phyloP scores from a whole-genome alignment of 495 filamentous ascomycete species.

The Clohesyomyces aquaticus region DNA sequence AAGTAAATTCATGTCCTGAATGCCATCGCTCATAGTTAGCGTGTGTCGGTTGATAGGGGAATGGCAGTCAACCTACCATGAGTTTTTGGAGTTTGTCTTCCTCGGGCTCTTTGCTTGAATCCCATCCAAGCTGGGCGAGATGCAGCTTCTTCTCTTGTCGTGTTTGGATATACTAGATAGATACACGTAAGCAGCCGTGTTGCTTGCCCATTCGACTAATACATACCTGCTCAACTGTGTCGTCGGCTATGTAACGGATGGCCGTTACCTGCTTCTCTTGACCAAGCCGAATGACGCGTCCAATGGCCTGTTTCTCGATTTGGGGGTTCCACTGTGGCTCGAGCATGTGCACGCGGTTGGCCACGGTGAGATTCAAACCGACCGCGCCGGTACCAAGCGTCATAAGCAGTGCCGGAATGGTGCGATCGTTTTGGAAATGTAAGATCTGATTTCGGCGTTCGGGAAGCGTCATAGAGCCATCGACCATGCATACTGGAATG shows the following conservation, averaged over 20 bases:
- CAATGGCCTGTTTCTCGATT: conserved; percentile 58
- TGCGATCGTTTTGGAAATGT: conserved; percentile 17
- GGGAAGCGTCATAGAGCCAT: conserved; percentile 8
- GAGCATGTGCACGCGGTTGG: conserved; percentile 54
- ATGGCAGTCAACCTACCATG: background rate
- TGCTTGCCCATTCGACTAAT: conserved; percentile 28
- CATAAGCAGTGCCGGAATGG: conserved; percentile 52
- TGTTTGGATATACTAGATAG: conserved; percentile 6
- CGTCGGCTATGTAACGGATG: conserved; percentile 51
- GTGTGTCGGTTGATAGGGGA: background rate
- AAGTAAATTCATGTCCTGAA: background rate
- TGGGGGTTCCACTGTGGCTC: conserved; percentile 63
- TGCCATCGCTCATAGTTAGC: background rate
- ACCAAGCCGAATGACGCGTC: conserved; percentile 53
- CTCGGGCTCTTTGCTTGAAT: background rate
- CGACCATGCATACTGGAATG: conserved; percentile 1
- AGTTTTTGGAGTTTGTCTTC: background rate
- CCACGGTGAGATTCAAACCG: conserved; percentile 57
- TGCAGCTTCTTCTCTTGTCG: conserved; percentile 10
- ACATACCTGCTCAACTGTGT: conserved; percentile 55
- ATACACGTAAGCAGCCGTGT: background rate
- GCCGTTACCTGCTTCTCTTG: conserved; percentile 53
- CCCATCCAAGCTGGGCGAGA: background rate
- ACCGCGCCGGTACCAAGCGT: conserved; percentile 57
- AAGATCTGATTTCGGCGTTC: background rate